Conservation (phyloP, 2,329 filamentous ascomycete species). For the Sordariomycetes sp. region DNA sequence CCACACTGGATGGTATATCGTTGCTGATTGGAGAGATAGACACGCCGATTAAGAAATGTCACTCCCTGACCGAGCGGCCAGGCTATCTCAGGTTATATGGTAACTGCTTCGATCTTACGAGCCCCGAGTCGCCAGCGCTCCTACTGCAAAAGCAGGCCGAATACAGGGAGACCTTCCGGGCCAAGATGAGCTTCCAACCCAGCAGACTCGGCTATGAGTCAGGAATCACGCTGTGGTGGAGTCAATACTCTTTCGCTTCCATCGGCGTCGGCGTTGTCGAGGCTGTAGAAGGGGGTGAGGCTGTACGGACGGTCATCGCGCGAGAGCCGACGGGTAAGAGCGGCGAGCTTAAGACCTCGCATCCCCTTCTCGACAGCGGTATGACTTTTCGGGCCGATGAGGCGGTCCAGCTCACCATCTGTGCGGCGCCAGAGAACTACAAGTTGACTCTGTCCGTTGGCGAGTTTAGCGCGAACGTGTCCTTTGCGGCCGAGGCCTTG, state of each 20-base stretch:
- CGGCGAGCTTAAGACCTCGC: background rate
- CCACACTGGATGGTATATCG: background rate
- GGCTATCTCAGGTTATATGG: background rate
- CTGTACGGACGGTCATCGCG: background rate
- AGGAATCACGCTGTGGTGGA: background rate
- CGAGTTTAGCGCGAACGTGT: background rate
- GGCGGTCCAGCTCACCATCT: background rate
- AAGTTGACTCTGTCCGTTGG: background rate
- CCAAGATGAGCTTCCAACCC: background rate
- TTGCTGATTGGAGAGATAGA: background rate
- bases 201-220: background rate
- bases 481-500: background rate
- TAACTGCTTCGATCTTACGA: background rate
- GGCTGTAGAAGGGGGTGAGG: background rate
- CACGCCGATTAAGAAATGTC: background rate
- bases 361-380: background rate
- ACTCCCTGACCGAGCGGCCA: background rate
- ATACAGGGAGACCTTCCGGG: background rate
- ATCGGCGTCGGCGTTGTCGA: background rate
- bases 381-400: background rate
- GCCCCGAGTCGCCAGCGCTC: background rate
- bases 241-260: background rate
- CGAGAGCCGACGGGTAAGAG: background rate
- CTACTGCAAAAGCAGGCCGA: background rate
- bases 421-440: background rate